A percentile compares a stretch with the other conserved stretches of the same genome.
Evolutionary conservation across 345 rosid genomes (phyloP).

Genomic region (Gossypium longicalyx): DNA sequence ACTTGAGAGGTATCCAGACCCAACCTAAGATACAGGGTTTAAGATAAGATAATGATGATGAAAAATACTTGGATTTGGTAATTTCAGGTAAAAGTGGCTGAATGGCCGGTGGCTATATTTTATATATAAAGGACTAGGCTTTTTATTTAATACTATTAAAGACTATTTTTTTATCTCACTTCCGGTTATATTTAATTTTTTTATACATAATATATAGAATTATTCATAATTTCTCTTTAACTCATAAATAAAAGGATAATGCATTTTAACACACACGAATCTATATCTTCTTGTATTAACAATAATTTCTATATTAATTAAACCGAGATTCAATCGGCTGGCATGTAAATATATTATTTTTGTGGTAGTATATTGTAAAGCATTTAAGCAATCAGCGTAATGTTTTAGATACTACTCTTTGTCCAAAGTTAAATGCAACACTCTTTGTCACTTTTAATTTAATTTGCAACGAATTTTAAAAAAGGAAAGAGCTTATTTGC

Average conservation of each 20-base stretch:
- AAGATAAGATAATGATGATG: not conserved
- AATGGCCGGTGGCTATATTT: not conserved
- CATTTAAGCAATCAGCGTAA: too few species aligned
- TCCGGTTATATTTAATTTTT: rapidly evolving
- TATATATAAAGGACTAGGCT: not conserved
- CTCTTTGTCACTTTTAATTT: too few species aligned
- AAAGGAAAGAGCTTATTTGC: too few species aligned
- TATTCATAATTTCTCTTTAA: rapidly evolving
- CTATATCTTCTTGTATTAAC: too few species aligned
- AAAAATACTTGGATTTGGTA: not conserved
- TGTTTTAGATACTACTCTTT: too few species aligned
- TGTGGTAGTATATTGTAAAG: too few species aligned
- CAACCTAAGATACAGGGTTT: not conserved
- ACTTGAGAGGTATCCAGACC: not conserved
- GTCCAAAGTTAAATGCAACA: too few species aligned
- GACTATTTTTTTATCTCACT: too few species aligned
- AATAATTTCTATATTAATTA: rapidly evolving
- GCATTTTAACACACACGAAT: rapidly evolving
- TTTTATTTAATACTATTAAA: not conserved
- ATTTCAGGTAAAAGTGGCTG: not conserved
- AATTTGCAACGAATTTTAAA: too few species aligned
- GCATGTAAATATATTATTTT: not conserved
- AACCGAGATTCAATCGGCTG: too few species aligned
- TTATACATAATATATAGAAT: too few species aligned
- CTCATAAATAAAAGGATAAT: too few species aligned